Evolutionary conservation across 768 basidiomycete species (phyloP).

Genomic region (Mycena floridula): DNA sequence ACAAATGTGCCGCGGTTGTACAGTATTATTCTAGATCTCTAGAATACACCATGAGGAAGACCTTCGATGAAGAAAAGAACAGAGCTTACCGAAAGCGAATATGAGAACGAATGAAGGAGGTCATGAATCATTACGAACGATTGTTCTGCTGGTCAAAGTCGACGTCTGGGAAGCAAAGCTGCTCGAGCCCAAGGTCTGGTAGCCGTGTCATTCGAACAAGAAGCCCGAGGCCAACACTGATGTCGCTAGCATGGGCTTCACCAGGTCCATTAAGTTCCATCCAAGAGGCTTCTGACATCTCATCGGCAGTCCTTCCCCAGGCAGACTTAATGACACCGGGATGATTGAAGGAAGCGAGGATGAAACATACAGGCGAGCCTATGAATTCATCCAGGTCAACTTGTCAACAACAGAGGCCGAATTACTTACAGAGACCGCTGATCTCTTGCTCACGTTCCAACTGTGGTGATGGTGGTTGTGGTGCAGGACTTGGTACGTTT

Average conservation of each 20-base stretch:
- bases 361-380: conserved; percentile 78
- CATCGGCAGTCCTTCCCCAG: conserved; percentile 65
- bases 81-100: too few species aligned
- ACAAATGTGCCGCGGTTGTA: too few species aligned
- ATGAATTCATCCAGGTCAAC: neutral
- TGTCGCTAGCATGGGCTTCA: conserved; percentile 26
- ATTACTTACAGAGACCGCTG: conserved; percentile 67
- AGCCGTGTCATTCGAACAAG: conserved; percentile 73
- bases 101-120: too few species aligned
- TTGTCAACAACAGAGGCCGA: neutral
- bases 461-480: conserved; percentile 24
- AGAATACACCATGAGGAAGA: too few species aligned
- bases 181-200: conserved; percentile 66
- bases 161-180: conserved; percentile 41
- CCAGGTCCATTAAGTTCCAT: conserved; percentile 43
- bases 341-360: conserved; percentile 61
- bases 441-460: conserved; percentile 58
- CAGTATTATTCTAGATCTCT: too few species aligned
- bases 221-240: conserved; percentile 44
- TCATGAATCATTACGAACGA: too few species aligned
- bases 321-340: conserved; percentile 57
- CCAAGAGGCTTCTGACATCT: conserved; percentile 67
- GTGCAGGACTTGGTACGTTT: conserved; percentile 14
- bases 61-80: too few species aligned
- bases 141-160: too few species aligned